These are phyloP conservation scores for Soucietia sequanensis DNA, from an alignment of 805 yeast genomes.

Conservation along the genomic window DNA sequence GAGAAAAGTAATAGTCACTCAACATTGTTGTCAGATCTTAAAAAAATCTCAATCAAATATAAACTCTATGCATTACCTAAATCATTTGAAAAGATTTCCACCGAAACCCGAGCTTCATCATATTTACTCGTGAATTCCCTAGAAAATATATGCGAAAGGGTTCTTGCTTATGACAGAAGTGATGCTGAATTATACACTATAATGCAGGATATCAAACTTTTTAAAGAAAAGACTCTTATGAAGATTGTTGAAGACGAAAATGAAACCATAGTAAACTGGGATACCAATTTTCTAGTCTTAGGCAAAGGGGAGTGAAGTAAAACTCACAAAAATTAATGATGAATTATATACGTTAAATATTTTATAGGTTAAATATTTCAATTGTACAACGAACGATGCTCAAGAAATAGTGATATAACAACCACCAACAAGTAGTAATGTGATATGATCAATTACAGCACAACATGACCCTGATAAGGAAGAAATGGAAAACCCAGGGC, in stretches of 20 bases:
- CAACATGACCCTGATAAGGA: too few species aligned
- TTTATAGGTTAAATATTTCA: too few species aligned
- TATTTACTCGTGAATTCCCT: constrained; percentile 14
- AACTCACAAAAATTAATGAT: too few species aligned
- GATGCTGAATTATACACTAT: neutral
- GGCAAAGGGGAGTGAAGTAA: too few species aligned
- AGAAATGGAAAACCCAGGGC: too few species aligned
- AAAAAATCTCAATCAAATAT: constrained; percentile 30
- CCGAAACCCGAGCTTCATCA: constrained; percentile 9
- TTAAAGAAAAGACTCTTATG: constrained; percentile 1
- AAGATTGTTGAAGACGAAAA: neutral
- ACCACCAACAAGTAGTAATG: too few species aligned
- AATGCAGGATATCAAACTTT: neutral
- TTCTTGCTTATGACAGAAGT: constrained; percentile 1
- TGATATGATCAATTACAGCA: too few species aligned
- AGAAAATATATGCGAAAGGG: too few species aligned
- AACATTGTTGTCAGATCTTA: constrained; percentile 23
- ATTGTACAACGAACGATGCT: too few species aligned
- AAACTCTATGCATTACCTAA: constrained; percentile 22
- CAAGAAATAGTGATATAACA: too few species aligned
- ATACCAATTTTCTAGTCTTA: neutral
- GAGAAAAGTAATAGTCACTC: constrained; percentile 7
- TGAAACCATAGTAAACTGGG: neutral
- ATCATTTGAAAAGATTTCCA: constrained; percentile 1
- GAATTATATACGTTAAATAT: too few species aligned